phyloP scores from a whole-genome alignment of 164 flowering plant genomes.

The Chimonanthus praecox region DNA sequence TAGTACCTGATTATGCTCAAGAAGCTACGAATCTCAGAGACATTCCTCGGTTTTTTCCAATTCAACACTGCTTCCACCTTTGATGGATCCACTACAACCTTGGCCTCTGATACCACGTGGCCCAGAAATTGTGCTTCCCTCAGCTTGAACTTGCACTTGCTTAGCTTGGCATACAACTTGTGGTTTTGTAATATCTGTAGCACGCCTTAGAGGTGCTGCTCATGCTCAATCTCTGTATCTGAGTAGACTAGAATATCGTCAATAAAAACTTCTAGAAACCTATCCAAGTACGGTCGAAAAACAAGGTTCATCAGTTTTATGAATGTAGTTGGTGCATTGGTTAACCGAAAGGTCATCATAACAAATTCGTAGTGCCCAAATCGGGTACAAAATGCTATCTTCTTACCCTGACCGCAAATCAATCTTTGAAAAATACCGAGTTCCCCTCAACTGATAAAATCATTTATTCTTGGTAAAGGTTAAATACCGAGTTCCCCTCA shows the following conservation, averaged over 20 bases:
- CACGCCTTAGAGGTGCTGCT: not conserved
- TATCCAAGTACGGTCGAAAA: not conserved
- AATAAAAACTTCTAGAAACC: not conserved
- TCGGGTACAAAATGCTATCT: conserved; percentile 15
- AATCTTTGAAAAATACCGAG: not conserved
- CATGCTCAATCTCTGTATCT: not conserved
- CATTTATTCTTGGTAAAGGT: not conserved
- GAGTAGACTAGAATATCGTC: conserved; percentile 6
- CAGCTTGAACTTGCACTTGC: not conserved
- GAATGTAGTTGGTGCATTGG: conserved; percentile 16
- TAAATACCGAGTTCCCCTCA: too few species aligned
- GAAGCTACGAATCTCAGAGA: not conserved
- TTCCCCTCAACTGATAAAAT: not conserved
- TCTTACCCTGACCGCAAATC: not conserved
- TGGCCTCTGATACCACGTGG: not conserved
- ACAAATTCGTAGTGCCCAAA: conserved; percentile 18
- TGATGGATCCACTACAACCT: not conserved
- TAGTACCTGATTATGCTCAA: not conserved
- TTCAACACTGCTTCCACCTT: not conserved
- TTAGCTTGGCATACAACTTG: not conserved
- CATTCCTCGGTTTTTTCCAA: not conserved
- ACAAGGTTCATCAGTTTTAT: not conserved
- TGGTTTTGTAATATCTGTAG: not conserved
- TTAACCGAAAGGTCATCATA: conserved; percentile 18
- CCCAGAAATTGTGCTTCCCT: not conserved